Percentiles rank a stretch among this genome's conserved stretches.
Evolutionary conservation across 2,329 filamentous ascomycete genomes (phyloP).

Genomic region (Microascus cirrosus): DNA sequence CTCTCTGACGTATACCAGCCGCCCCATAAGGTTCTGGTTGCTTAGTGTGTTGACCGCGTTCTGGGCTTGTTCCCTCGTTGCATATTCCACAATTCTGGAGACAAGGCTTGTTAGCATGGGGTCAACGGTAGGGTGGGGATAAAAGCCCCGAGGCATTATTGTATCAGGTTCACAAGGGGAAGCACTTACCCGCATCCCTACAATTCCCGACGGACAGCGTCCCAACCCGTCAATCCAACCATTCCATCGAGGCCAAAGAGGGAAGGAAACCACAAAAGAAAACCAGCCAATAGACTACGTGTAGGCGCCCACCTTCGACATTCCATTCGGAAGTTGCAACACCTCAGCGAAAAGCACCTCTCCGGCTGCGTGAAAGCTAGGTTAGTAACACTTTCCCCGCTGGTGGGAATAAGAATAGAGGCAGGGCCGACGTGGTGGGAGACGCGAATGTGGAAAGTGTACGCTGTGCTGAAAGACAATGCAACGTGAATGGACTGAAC

Average conservation of each 20-base stretch:
- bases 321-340: conserved; percentile 98
- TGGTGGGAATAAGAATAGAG: not conserved
- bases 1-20: conserved; percentile 97
- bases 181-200: conserved; percentile 98
- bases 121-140: not conserved
- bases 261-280: conserved; percentile 61
- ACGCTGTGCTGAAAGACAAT: not conserved
- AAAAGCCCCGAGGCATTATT: not conserved
- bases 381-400: not conserved
- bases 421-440: not conserved
- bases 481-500: conserved; percentile 18
- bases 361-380: conserved; percentile 54
- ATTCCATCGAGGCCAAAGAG: conserved; percentile 62
- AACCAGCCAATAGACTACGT: conserved; percentile 69
- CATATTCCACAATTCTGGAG: conserved; percentile 97
- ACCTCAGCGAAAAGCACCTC: conserved; percentile 99
- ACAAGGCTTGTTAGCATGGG: not conserved
- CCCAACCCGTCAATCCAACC: conserved; percentile 99
- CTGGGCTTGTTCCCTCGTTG: conserved; percentile 97
- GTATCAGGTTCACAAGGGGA: not conserved
- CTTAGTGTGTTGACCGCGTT: conserved; percentile 94
- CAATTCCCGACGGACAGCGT: conserved; percentile 68
- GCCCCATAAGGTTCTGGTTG: conserved; percentile 98
- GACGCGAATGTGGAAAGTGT: not conserved
- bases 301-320: conserved; percentile 99